Evolutionary conservation across 345 rosid species (phyloP), one percentile per base, ranked within the genome.

Genomic region (Eucalyptus regnans): DNA sequence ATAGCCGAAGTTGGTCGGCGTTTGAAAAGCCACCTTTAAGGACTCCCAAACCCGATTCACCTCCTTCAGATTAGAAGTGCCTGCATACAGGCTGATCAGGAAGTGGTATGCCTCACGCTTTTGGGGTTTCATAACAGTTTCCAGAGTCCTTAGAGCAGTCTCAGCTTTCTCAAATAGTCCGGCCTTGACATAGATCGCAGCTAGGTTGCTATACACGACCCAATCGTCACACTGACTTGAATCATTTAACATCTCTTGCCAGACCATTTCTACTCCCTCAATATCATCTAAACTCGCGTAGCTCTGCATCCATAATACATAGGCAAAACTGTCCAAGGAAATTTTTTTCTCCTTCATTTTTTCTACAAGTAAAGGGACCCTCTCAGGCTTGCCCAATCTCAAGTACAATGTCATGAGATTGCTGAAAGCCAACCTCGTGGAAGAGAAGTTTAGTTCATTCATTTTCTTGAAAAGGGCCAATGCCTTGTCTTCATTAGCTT

Each of bases 141-240:
- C 99, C 76, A 94, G 41, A 87, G 92, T 93, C 90, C 90, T 95
- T 50, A 97, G 93, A 17, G 95, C 93, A 7, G 91, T 88, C 88
- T 94, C 97, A 3, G 98, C 99, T 87, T 96, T 96, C 90, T 95
- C 95, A 58, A 91, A 89, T 87, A 85, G 91, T 64, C 95, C 97
- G 25, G 94, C 95, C 90, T 93, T 94, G 60, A 94, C 88, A 89
- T 95, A 97, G 91, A 94, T 93, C 9, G 95, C 76, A 12, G 98
- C 96, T n/a, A 97, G 86, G 85, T 92, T 96, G 86, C 93, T 90
- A 87, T 92, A 94, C 14, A 91, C 90, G 14, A 89, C 91, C 99
- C 97, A 96, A 88, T 91, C 87, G 31, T 86, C 89, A 43, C 91
- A 91, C 27, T 54, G 90, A 87, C 92, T 89, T 25, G 88, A 60